These are phyloP conservation scores for Sarcomyxa edulis DNA, from an alignment of 768 basidiomycete species.

Conservation along the genomic window DNA sequence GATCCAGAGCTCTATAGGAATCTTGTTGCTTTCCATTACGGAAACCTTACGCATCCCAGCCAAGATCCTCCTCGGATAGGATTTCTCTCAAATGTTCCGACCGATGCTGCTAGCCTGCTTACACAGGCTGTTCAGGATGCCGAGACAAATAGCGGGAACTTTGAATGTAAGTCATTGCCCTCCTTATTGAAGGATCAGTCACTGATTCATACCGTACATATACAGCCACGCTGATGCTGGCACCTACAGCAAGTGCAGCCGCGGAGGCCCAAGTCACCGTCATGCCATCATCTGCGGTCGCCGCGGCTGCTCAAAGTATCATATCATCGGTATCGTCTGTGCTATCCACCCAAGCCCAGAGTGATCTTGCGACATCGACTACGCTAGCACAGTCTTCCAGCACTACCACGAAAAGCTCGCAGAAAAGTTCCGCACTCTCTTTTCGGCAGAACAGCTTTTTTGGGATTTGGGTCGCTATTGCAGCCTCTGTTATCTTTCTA, in stretches of 20 bases:
- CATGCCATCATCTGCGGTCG: constrained; percentile 4
- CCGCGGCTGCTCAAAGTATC: too few species aligned
- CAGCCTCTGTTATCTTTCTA: too few species aligned
- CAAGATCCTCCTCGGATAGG: constrained; percentile 66
- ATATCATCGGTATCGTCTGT: too few species aligned
- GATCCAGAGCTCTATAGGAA: constrained; percentile 29
- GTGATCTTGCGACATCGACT: too few species aligned
- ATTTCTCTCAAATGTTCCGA: constrained; percentile 56
- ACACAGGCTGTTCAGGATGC: constrained; percentile 31
- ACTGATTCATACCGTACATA: neutral
- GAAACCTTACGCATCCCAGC: constrained; percentile 63
- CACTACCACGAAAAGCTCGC: too few species aligned
- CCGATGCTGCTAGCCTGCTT: constrained; percentile 38
- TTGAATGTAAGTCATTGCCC: constrained; percentile 23
- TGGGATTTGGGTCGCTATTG: too few species aligned
- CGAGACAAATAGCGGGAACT: constrained; percentile 28
- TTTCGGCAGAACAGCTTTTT: too few species aligned
- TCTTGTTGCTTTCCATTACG: constrained; percentile 64
- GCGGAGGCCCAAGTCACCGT: constrained; percentile 14
- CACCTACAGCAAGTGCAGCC: constrained; percentile 29
- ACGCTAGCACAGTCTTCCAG: too few species aligned
- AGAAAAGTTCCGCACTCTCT: too few species aligned
- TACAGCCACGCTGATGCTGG: constrained; percentile 28
- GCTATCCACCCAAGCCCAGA: too few species aligned
- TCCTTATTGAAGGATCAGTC: neutral